Conservation (phyloP, 2,329 filamentous ascomycete genomes). For the Knufia petricola region DNA sequence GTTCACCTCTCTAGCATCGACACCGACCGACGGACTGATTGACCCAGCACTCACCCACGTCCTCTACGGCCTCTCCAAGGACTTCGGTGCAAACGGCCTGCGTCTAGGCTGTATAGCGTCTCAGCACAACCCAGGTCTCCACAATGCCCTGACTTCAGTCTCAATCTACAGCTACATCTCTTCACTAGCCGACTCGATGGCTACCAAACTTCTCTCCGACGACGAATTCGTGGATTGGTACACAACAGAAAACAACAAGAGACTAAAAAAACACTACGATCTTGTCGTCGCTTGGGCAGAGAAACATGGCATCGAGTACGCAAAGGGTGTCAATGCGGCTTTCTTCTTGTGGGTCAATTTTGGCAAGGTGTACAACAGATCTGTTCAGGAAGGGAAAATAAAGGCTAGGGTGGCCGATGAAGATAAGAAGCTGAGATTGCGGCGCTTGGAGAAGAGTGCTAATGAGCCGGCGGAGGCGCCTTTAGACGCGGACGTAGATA, state of each 20-base stretch:
- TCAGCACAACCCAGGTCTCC: slow-evolving; percentile 35
- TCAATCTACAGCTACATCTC: slow-evolving; percentile 41
- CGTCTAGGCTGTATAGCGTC: slow-evolving; percentile 44
- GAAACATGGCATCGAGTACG: slow-evolving; percentile 37
- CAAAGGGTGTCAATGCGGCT: slow-evolving; percentile 42
- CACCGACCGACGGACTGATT: slow-evolving; percentile 37
- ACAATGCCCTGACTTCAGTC: slow-evolving; percentile 31
- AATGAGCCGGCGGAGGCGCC: neutral
- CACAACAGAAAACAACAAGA: slow-evolving; percentile 34
- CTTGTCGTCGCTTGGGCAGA: slow-evolving; percentile 32
- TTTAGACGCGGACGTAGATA: too few species aligned
- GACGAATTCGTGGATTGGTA: slow-evolving; percentile 37
- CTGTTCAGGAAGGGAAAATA: slow-evolving; percentile 5
- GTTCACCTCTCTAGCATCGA: slow-evolving; percentile 41
- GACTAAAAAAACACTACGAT: slow-evolving; percentile 33
- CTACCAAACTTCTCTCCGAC: slow-evolving; percentile 37
- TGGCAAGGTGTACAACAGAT: slow-evolving; percentile 24
- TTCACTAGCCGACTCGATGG: slow-evolving; percentile 33
- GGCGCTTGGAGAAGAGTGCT: neutral
- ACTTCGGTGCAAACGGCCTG: slow-evolving; percentile 50
- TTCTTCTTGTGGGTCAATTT: slow-evolving; percentile 51
- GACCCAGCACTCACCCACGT: slow-evolving; percentile 44
- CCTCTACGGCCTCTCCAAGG: slow-evolving; percentile 39
- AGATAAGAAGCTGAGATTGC: neutral
- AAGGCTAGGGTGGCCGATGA: neutral